These are phyloP conservation scores for Cucumis melo DNA, from an alignment of 306 rosid species.

Conservation along the genomic window DNA sequence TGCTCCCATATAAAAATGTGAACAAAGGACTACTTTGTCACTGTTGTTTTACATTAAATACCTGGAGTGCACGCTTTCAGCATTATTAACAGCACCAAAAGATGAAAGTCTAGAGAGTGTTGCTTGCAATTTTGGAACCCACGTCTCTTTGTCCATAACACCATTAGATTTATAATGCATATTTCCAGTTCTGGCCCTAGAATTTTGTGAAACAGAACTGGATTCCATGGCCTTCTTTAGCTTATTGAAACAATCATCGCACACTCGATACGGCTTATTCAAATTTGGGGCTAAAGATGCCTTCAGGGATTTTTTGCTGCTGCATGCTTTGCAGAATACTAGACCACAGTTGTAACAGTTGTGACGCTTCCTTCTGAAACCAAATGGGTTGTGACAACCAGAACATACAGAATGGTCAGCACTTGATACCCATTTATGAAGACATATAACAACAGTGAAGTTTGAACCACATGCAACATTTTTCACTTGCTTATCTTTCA, in stretches of 20 bases:
- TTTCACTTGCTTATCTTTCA: constrained; percentile 66
- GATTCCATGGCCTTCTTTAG: constrained; percentile 52
- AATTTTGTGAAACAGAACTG: constrained; percentile 24
- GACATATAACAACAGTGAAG: constrained; percentile 73
- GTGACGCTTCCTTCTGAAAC: constrained; percentile 89
- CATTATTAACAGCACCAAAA: constrained; percentile 42
- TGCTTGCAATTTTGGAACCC: constrained; percentile 34
- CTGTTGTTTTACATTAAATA: constrained; percentile 20
- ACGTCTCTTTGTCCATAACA: constrained; percentile 25
- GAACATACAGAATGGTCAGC: constrained; percentile 73
- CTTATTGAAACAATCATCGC: constrained; percentile 64
- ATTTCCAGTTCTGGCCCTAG: constrained; percentile 28
- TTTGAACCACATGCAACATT: constrained; percentile 81
- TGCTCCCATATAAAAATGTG: constrained; percentile 38
- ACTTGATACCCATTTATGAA: constrained; percentile 75
- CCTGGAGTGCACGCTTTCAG: constrained; percentile 40
- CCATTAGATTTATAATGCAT: constrained; percentile 18
- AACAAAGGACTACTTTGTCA: constrained; percentile 32
- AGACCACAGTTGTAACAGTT: constrained; percentile 95
- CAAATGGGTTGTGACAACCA: constrained; percentile 64
- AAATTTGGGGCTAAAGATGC: constrained; percentile 85
- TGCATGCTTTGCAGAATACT: constrained; percentile 84
- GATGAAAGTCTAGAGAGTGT: constrained; percentile 67
- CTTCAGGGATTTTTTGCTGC: constrained; percentile 63
- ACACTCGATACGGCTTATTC: constrained; percentile 73